Evolutionary conservation across 2,329 filamentous ascomycete genomes (phyloP), one percentile per base, ranked within the genome.

Genomic region (Dryadomyces quercus-mongolicae): DNA sequence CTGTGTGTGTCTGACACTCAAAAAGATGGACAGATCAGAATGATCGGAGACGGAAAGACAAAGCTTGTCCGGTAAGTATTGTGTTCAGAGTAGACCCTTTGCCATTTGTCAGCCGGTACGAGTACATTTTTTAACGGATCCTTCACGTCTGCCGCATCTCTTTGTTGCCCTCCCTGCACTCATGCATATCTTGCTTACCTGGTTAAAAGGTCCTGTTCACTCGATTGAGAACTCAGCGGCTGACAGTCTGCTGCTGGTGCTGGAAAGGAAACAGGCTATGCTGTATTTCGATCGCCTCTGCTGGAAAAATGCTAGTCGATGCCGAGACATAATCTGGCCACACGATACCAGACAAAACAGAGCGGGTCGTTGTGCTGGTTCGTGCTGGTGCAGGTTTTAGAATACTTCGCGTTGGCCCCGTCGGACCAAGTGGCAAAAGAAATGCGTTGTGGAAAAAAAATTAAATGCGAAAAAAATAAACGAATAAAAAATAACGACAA

Each of bases 301-400:
- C 20, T 54, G 42, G n/a, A 36, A 45, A 42, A 25, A 13, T 51
- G 46, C 20, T 18, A 10, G 53, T 51, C 55, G 50, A 52, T 51
- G 45, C 50, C 53, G 55, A 57, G 55, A 57, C 55, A 57, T 57
- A 52, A 45, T 57, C 50, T 43, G 47, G 22, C 50, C 12, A 44
- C 46, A 42, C 51, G 21, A 12, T 43, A 16, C 38, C 20, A 38
- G 49, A 18, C 42, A 44, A 44, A 44, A 3, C 12, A 21, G 3
- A 22, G 38, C 6, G 16, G 16, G 42, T n/a, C 15, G 42, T 44
- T 44, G 7, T 16, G 16, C 16, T 44, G 7, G 42, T n/a, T 44
- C 18, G 42, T 44, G 25, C 7, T 31, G 25, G 25, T 31, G 25
- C 25, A 31, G 8, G 25, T 31, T 31, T 31, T 31, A 31, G 25